Base-by-base conservation (phyloP, 1,284 basidiomycete species). In the Ustilago sp. region DNA sequence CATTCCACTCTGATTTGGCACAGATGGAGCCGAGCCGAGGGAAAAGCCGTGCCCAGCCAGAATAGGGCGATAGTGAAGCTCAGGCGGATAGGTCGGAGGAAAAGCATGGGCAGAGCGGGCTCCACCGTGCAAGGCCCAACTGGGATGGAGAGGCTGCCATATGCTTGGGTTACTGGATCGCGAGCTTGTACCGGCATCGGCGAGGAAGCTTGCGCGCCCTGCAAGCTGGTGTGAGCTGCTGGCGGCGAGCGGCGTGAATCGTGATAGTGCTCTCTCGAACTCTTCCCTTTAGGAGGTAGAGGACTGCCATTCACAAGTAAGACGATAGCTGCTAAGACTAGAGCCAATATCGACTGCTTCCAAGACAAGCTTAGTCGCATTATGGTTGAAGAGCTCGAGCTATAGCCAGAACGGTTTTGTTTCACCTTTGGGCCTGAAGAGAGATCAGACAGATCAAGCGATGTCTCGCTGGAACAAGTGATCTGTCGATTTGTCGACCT, bases 81-180 rank as follows among this genome's bases (percentile, higher is more conserved):
- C 17, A n/a, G 54, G 38, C 23, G 54, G 54, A 41, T 56, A 56
- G 13, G 36, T 55, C 8, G 54, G 35, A 0, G 54, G 54, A 17
- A 45, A n/a, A 39, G 15, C n/a, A 23, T 45, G 23, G 1, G 43
- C 8, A 45, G 7, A 8, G 6, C 15, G 39, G 6, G n/a, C n/a
- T 45, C 11, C n/a, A 45, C 43, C 43, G 43, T 45, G 43, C 43
- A 7, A 45, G 43, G 7, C 43, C 43, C 17, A 19, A 19, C 23
- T 45, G n/a, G 17, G 43, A 19, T 45, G 43, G 23, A 3, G n/a
- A 7, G 7, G 7, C n/a, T n/a, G 43, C 43, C 43, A 45, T 8
- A 3, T 3, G 43, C 8, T 19, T 45, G 17, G 43, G 7, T 7
- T 45, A 19, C 23, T 8, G 43, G 43, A 7, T 7, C 43, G 43